Evolutionary conservation across 331 rosid species (phyloP).

Genomic region (Malus hybrid): DNA sequence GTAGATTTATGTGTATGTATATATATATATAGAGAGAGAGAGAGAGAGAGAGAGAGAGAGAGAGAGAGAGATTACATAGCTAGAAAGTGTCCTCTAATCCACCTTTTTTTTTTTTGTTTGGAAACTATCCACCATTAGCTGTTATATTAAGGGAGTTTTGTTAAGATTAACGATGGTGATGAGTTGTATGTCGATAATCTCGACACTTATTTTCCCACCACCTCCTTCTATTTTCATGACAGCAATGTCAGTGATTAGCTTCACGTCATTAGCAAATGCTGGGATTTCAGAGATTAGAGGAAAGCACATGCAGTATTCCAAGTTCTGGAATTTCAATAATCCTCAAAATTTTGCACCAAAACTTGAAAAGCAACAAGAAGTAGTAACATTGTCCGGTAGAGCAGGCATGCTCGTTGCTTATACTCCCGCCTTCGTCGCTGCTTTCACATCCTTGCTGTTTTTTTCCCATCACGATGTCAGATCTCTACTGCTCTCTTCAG

Average conservation of each 20-base stretch:
- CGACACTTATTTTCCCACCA: constrained; percentile 28
- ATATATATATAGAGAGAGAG: too few relatives aligned
- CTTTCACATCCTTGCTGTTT: constrained; percentile 26
- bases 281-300: constrained; percentile 43
- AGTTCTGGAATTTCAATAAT: constrained; percentile 29
- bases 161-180: neutral
- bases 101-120: neutral
- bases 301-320: constrained; percentile 54
- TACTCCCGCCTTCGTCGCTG: constrained; percentile 55
- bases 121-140: neutral
- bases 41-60: too few relatives aligned
- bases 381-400: constrained; percentile 28
- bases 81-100: neutral
- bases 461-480: constrained; percentile 28
- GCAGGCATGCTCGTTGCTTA: constrained; percentile 55
- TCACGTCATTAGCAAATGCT: neutral
- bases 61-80: neutral
- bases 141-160: neutral
- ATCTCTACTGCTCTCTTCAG: constrained; percentile 27
- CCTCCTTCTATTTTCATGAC: constrained; percentile 35
- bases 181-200: neutral
- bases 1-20: too few relatives aligned
- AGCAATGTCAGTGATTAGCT: constrained; percentile 27
- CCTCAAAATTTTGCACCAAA: neutral
- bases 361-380: neutral